Conservation (phyloP, 305 asterid species). For the Fraxinus nigra region DNA sequence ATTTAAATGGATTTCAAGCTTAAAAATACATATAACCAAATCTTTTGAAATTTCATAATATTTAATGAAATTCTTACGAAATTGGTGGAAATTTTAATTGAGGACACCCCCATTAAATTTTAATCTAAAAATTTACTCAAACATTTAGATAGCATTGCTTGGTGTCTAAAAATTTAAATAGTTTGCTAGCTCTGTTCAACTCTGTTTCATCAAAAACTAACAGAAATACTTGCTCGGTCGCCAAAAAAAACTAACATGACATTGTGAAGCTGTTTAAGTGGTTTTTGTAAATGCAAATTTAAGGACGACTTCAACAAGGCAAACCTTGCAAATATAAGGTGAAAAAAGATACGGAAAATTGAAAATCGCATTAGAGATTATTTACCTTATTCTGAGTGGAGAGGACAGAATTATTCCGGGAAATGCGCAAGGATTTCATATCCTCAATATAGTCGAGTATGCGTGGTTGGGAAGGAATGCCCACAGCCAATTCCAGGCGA, state of each 20-base stretch:
- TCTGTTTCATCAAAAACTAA: neutral
- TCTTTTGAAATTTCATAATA: no score
- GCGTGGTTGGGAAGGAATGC: neutral
- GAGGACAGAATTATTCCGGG: no score
- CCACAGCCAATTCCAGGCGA: neutral
- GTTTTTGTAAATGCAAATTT: neutral
- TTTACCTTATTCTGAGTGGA: no score
- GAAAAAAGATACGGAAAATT: neutral
- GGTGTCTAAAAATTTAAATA: neutral
- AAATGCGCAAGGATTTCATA: no score
- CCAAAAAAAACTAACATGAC: neutral
- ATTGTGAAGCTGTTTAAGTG: neutral
- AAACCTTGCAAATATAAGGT: neutral
- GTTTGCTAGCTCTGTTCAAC: neutral
- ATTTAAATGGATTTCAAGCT: no score
- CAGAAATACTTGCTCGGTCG: neutral
- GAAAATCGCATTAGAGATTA: no score
- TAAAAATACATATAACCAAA: no score
- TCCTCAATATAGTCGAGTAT: neutral
- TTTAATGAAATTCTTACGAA: no score
- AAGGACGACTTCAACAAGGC: neutral
- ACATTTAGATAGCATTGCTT: neutral
- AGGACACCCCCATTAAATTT: no score
- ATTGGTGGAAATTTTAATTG: no score
- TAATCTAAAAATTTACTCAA: no score